phyloP scores from a whole-genome alignment of 164 flowering plant species.

The Buxus sempervirens region DNA sequence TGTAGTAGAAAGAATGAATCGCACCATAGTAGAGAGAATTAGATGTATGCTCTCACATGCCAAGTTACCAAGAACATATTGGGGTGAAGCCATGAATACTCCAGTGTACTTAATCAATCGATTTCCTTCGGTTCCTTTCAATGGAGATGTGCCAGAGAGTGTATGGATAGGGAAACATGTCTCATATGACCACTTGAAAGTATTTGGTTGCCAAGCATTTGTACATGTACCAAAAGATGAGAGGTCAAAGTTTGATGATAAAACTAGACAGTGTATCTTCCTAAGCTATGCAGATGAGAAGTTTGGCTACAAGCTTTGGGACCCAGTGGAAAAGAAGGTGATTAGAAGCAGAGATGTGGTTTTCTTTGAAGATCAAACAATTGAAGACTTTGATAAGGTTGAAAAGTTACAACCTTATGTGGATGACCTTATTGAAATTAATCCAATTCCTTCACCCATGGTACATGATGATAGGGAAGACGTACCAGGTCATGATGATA shows the following conservation, averaged over 20 bases:
- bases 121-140: slow-evolving; percentile 11
- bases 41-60: slow-evolving; percentile 10
- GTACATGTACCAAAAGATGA: slow-evolving; percentile 14
- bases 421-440: background rate
- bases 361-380: slow-evolving; percentile 10
- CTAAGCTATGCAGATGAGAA: slow-evolving; percentile 8
- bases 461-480: background rate
- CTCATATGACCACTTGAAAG: slow-evolving; percentile 10
- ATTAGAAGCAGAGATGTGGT: slow-evolving; percentile 13
- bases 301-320: slow-evolving; percentile 8
- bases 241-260: slow-evolving; percentile 12
- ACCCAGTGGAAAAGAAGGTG: slow-evolving; percentile 9
- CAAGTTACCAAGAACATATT: slow-evolving; percentile 2
- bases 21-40: background rate
- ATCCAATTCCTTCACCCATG: background rate
- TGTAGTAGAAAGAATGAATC: slow-evolving; percentile 13
- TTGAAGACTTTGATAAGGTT: background rate
- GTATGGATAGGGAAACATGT: slow-evolving; percentile 3
- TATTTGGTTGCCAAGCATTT: slow-evolving; percentile 14
- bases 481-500: too few relatives aligned
- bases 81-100: background rate
- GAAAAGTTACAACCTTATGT: background rate
- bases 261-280: slow-evolving; percentile 7
- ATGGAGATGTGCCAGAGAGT: background rate
- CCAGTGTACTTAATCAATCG: slow-evolving; percentile 2